These are phyloP conservation scores for Soucietia sequanensis DNA, from an alignment of 805 yeast species.

Conservation along the genomic window DNA sequence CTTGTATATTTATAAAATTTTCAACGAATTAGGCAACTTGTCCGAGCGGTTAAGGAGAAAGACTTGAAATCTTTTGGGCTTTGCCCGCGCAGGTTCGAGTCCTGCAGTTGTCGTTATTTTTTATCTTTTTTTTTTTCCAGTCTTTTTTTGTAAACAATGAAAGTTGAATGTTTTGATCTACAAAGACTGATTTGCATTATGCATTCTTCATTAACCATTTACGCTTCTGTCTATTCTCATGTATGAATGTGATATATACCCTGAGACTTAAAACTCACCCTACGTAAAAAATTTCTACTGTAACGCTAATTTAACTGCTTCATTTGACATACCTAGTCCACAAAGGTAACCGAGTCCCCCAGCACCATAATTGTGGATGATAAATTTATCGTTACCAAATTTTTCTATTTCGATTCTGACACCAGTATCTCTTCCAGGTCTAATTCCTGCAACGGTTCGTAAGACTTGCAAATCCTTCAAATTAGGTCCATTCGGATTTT, in stretches of 20 bases:
- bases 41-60: constrained; percentile 60
- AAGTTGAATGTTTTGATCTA: too few relatives aligned
- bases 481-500: constrained; percentile 6
- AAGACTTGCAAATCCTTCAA: constrained; percentile 19
- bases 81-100: constrained; percentile 64
- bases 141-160: not conserved
- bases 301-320: constrained; percentile 1
- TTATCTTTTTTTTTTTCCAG: constrained; percentile 5
- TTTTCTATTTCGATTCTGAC: constrained; percentile 18
- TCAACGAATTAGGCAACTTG: constrained; percentile 48
- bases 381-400: not conserved
- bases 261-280: too few relatives aligned
- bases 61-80: constrained; percentile 61
- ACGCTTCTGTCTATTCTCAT: too few relatives aligned
- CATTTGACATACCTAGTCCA: constrained; percentile 20
- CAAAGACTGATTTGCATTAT: too few relatives aligned
- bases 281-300: not conserved
- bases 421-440: constrained; percentile 26
- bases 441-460: constrained; percentile 20
- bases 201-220: too few relatives aligned
- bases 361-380: constrained; percentile 25
- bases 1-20: too few relatives aligned
- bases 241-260: too few relatives aligned
- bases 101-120: constrained; percentile 53
- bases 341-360: constrained; percentile 24